phyloP scores from a whole-genome alignment of 129 eudicot genomes.

The Calendula officinalis region DNA sequence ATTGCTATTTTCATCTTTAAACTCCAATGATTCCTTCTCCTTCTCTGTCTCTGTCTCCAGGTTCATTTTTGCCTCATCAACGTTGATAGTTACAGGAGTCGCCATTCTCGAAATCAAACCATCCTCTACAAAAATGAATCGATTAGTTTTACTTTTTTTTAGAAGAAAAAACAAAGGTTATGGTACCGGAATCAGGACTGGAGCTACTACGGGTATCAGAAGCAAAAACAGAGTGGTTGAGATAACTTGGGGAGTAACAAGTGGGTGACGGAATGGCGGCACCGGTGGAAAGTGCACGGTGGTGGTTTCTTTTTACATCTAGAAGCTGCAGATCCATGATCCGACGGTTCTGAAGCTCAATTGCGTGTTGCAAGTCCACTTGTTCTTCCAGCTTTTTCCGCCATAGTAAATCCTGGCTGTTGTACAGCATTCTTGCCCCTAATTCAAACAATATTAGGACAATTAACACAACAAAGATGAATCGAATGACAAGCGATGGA shows the following conservation, averaged over 20 bases:
- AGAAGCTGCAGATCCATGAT: constrained; percentile 73
- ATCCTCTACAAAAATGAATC: constrained; percentile 40
- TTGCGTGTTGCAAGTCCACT: constrained; percentile 70
- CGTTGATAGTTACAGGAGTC: constrained; percentile 31
- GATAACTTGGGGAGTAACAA: constrained; percentile 49
- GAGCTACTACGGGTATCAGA: constrained; percentile 47
- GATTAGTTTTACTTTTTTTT: not conserved
- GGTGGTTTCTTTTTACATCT: constrained; percentile 51
- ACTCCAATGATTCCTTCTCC: constrained; percentile 40
- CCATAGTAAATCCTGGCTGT: constrained; percentile 60
- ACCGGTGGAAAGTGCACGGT: constrained; percentile 60
- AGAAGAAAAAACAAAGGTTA: not conserved
- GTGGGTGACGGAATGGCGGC: constrained; percentile 57
- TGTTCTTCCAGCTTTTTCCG: constrained; percentile 78
- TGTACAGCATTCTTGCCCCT: constrained; percentile 69
- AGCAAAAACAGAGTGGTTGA: constrained; percentile 36
- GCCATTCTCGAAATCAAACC: constrained; percentile 33
- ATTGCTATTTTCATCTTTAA: constrained; percentile 43
- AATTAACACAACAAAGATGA: not conserved
- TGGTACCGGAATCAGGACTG: constrained; percentile 38
- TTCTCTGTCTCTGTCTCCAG: constrained; percentile 39
- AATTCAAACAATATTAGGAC: not conserved
- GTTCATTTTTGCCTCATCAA: constrained; percentile 29
- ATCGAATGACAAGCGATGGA: too few relatives aligned
- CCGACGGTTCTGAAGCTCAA: constrained; percentile 67